Conservation (phyloP, 2,329 filamentous ascomycete species). For the Knoxdaviesia proteae region DNA sequence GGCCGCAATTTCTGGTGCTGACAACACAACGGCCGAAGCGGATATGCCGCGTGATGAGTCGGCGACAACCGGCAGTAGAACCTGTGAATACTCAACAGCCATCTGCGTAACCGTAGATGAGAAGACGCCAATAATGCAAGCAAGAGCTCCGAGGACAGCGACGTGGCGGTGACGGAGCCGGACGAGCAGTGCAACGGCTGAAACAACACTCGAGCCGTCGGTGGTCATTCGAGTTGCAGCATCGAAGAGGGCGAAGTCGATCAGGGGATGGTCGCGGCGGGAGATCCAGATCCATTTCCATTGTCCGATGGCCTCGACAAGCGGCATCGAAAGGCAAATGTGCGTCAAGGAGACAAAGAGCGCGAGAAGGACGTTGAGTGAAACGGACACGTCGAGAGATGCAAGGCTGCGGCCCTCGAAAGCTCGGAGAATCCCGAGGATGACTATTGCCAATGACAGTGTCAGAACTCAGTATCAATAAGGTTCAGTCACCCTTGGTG, state of each 20-base stretch:
- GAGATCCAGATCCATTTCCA: slow-evolving; percentile 14
- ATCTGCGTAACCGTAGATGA: slow-evolving; percentile 5
- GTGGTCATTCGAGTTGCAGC: slow-evolving; percentile 6
- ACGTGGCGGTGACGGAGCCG: slow-evolving; percentile 7
- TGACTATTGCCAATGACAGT: background rate
- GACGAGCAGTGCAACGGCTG: slow-evolving; percentile 7
- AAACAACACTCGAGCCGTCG: slow-evolving; percentile 4
- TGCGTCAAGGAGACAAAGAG: slow-evolving; percentile 10
- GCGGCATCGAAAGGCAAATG: slow-evolving; percentile 8
- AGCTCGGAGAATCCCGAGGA: slow-evolving; percentile 3
- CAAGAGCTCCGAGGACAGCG: slow-evolving; percentile 9
- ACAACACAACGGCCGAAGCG: background rate
- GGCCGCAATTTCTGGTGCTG: background rate
- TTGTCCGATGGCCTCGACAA: slow-evolving; percentile 11
- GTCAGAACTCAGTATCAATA: background rate
- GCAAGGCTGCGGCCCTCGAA: slow-evolving; percentile 7
- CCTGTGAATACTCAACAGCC: slow-evolving; percentile 2
- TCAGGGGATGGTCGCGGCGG: slow-evolving; percentile 7
- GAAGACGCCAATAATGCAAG: slow-evolving; percentile 7
- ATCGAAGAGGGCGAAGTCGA: slow-evolving; percentile 11
- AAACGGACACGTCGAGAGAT: slow-evolving; percentile 8
- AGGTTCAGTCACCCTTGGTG: slow-evolving; percentile 1
- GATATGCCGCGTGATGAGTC: background rate
- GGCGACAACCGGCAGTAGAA: background rate
- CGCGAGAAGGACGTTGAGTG: slow-evolving; percentile 11